Evolutionary conservation across 2,329 filamentous ascomycete species (phyloP), one percentile per base, ranked within the genome.

Genomic region (Cercospora beticola): DNA sequence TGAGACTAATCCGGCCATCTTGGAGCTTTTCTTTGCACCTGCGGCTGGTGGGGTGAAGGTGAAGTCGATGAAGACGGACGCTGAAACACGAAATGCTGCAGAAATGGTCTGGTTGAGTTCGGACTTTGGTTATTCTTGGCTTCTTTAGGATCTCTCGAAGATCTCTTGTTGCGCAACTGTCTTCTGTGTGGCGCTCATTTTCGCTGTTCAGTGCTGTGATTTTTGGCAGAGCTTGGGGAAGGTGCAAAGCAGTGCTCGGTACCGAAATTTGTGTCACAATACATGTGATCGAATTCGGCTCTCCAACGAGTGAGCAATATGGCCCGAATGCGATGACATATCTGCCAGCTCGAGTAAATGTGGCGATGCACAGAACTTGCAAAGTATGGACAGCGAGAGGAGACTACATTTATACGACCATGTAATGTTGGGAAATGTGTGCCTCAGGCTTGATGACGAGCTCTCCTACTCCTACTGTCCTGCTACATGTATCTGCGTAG

Each of bases 1-100:
- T 23, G 75, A 71, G 54, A 78, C 68, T 54, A 74, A 65, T 61
- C 72, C 70, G 62, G 72, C 69, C 72, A 74, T 71, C 9, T 36
- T 57, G 62, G 5, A n/a, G 33, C 16, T 40, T 40, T 28, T 1
- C 3, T 26, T n/a, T 46, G 33, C 18, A 52, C 40, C 26, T 62
- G 23, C 30, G 23, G 49, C 16, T 56, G 49, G 49, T n/a, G 49
- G 12, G 23, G 49, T 30, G 23, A 56, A 26, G 23, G 23, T 10
- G 26, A 56, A n/a, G 23, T 56, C n/a, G 23, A 28, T 10, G 23
- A n/a, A 56, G 12, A 56, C n/a, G n/a, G n/a, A n/a, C n/a, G n/a
- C n/a, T 26, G 49, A 56, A 16, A 30, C 49, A 28, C 14, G 14
- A 26, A 23, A 10, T n/a, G 49, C 12, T 26, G 49, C 49, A 28